Base-by-base conservation (phyloP, 179 eudicot species). In the Silene coronaria region DNA sequence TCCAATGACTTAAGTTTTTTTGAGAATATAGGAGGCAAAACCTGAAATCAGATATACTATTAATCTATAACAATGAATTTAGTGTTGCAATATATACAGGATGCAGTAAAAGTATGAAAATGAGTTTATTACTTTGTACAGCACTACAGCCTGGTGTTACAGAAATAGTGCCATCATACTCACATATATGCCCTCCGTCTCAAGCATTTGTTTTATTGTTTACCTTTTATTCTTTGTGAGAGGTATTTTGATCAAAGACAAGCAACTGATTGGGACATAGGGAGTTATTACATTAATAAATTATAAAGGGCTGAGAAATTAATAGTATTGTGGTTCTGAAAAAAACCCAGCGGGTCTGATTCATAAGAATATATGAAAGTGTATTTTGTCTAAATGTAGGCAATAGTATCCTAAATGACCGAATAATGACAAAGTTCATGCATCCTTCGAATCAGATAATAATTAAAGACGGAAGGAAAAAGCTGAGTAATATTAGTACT, bases 11-110 rank as follows among this genome's bases (percentile, higher is more conserved):
- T 23, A 21, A 88, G 67, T 19, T 30, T 82, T 71, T 45, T 79
- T 26, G 78, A 75, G 79, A 85, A 80, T 67, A 21, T 72, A 61
- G 92, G 91, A 78, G 95, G 95, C 76, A 90, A 45, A 75, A 12
- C 57, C 72, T 69, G 72, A 69, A 69, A 38, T 38, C 17, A 66
- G 22, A 38, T 38, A 63, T 28, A 63, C 32, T 14, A 16, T 61
- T 61, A 34, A 34, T 34, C 38, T 34, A 34, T 5, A 5, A 5
- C 38, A 5, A 60, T 13, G 28, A 60, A 60, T 8, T 2, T 34
- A 60, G 30, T 23, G 1, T 60, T 24, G 34, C 66, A 28, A 26
- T 61, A 61, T 11, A 61, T 24, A 61, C 14, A 45, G 11, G 51
- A 45, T 45, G 14, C 14, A 45, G 51, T 45, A 45, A 12, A 42